A percentile compares a stretch with the other conserved stretches of the same genome.
phyloP scores from a whole-genome alignment of 2,329 filamentous ascomycete genomes.

The Fusarium irregulare region DNA sequence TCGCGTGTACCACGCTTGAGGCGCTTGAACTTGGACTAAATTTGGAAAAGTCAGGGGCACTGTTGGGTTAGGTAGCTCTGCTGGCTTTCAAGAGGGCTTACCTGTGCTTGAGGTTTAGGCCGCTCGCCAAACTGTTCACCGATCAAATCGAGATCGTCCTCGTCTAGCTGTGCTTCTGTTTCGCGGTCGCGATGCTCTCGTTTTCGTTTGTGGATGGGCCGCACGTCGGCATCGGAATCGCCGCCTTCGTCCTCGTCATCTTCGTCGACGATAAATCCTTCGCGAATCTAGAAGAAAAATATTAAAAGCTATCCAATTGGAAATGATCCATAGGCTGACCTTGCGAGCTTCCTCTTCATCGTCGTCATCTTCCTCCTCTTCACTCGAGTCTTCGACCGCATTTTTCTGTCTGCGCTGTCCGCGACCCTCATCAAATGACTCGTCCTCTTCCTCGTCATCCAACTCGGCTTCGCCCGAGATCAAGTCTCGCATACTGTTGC shows the following conservation, averaged over 20 bases:
- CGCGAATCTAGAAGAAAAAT: constrained; percentile 72
- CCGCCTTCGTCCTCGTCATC: constrained; percentile 80
- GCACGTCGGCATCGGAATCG: constrained; percentile 64
- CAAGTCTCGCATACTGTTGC: constrained; percentile 75
- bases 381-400: constrained; percentile 82
- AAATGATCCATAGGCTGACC: constrained; percentile 59
- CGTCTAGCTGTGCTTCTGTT: constrained; percentile 89
- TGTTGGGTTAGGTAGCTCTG: neutral
- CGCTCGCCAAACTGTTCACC: constrained; percentile 78
- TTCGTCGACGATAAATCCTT: constrained; percentile 96
- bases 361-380: constrained; percentile 92
- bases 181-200: constrained; percentile 80
- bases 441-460: constrained; percentile 86
- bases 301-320: constrained; percentile 9
- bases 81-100: constrained; percentile 56
- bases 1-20: constrained; percentile 91
- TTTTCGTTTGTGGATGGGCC: constrained; percentile 74
- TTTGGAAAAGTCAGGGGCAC: constrained; percentile 2
- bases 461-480: constrained; percentile 88
- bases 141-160: constrained; percentile 96
- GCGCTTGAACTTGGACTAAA: constrained; percentile 90
- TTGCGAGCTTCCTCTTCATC: constrained; percentile 85
- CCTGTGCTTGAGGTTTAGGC: constrained; percentile 75
- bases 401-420: constrained; percentile 64
- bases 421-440: constrained; percentile 81